Base-by-base conservation (phyloP, 2,329 filamentous ascomycete genomes). In the Hysterium pulicare region DNA sequence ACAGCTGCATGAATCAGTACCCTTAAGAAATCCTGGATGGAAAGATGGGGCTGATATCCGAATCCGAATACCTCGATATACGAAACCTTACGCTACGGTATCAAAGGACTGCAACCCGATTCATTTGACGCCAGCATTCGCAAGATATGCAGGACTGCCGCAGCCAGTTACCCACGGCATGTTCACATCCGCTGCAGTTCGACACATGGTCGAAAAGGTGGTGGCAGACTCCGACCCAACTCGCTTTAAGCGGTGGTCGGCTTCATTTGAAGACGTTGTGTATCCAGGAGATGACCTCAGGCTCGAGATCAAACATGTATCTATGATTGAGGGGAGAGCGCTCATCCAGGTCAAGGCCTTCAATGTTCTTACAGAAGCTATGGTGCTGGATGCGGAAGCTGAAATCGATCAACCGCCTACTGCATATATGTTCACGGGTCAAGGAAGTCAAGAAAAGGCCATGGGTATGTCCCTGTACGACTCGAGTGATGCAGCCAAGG, bases 401-500 rank as follows among this genome's bases (percentile, higher is more conserved):
- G 52, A 58, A 37, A 49, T 64, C 32, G 63, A 62, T 38, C 64
- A 61, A 26, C 48, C 48, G 3, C 41, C 42, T 2, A 67, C 68
- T 3, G 61, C 66, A 1, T 66, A 65, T 36, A 33, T 71, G 10
- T 72, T 72, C 42, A 69, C 65, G 6, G 70, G 70, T 1, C 70
- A 72, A 43, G 70, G 70, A 5, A 65, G 59, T 28, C 68, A 71
- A 44, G 55, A 59, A 34, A 45, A 56, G 13, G 55, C 53, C 8
- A 72, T 72, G 70, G 69, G 70, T 1, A 71, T 71, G 67, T 62
- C 63, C n/a, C 49, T 72, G n/a, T 71, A 71, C 37, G 57, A 50
- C 10, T 47, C 45, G 1, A 63, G 55, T 19, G 17, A 55, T 8
- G 57, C 57, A 10, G 67, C 68, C 2, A 50, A 50, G 26, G 45